Evolutionary conservation across 805 yeast genomes (phyloP).

Genomic region (Yarrowia keelungensis): DNA sequence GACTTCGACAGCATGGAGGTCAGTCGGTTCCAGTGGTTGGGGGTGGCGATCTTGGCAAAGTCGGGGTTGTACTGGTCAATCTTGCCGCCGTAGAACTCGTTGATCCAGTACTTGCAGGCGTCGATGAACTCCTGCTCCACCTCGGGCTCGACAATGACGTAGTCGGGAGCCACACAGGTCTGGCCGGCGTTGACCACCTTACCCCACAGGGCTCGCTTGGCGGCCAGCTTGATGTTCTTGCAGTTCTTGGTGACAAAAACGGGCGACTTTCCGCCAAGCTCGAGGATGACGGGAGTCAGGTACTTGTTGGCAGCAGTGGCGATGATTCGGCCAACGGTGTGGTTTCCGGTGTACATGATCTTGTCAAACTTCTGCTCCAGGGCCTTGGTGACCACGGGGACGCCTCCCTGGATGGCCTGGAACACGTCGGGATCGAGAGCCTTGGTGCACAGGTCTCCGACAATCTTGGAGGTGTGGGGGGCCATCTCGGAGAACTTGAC

Average conservation of each 20-base stretch:
- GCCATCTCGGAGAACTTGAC: conserved; percentile 76
- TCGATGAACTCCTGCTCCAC: conserved; percentile 61
- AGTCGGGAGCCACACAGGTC: conserved; percentile 90
- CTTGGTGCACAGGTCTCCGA: conserved; percentile 61
- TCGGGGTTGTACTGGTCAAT: conserved; percentile 49
- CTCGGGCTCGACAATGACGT: conserved; percentile 68
- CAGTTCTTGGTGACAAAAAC: conserved; percentile 64
- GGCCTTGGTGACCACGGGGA: conserved; percentile 65
- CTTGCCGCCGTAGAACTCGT: conserved; percentile 52
- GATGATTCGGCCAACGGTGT: conserved; percentile 75
- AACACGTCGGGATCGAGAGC: conserved; percentile 65
- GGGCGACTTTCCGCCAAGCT: conserved; percentile 94
- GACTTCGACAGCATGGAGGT: conserved; percentile 51
- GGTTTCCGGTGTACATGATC: conserved; percentile 86
- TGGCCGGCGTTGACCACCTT: conserved; percentile 85
- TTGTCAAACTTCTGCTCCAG: conserved; percentile 75
- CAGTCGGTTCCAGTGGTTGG: conserved; percentile 60
- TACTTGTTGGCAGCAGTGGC: conserved; percentile 83
- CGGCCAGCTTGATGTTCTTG: conserved; percentile 52
- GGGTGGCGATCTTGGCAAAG: conserved; percentile 68
- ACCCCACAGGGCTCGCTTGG: conserved; percentile 78
- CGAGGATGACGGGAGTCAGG: conserved; percentile 80
- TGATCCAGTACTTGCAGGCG: conserved; percentile 53
- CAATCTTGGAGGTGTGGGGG: conserved; percentile 63
- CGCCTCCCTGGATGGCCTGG: conserved; percentile 74